Base-by-base conservation (phyloP, 2,329 filamentous ascomycete species). In the Clonostachys chloroleuca region DNA sequence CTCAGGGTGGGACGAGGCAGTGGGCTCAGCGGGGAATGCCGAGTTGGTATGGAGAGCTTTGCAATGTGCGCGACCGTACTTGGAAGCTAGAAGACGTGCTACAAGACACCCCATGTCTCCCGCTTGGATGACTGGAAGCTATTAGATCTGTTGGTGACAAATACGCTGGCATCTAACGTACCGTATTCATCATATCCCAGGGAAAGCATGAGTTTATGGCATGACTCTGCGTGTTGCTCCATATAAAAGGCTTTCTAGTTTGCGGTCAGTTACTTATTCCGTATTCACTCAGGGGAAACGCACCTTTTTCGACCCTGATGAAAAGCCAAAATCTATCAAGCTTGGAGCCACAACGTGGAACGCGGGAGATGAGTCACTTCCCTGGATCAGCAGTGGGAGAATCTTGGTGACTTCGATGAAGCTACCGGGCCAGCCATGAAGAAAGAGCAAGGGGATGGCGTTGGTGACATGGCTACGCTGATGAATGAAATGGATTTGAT, bases 311-410 rank as follows among this genome's bases (percentile, higher is more conserved):
- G 24, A 30, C 9, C 24, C 24, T n/a, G 42, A 44, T 24, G 42
- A 44, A 33, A 44, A 44, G 4, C 42, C 42, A 16, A 44, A 44
- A 33, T 44, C 24, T 5, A 44, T 34, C 6, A 44, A 33, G 12
- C 24, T 34, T 24, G 42, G 42, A 16, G 42, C 42, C 8, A 44
- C 42, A 2, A 44, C 42, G 17, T 44, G 42, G 30, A 44, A 44
- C 14, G 3, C 17, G 6, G 17, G 14, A 8, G 12, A n/a, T 30
- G 9, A 10, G 54, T 62, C 20, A 13, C 41, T 13, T 18, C 17
- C 18, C 7, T 20, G 10, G 10, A 17, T 24, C 6, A 44, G 30
- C 12, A 30, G 14, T 12, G 12, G 12, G 3, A 34, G 12, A 5
- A 44, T 44, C 42, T 34, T 44, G 12, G 42, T 44, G 10, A 34